Conservation (phyloP, 306 rosid genomes). For the Albizia julibrissin region DNA sequence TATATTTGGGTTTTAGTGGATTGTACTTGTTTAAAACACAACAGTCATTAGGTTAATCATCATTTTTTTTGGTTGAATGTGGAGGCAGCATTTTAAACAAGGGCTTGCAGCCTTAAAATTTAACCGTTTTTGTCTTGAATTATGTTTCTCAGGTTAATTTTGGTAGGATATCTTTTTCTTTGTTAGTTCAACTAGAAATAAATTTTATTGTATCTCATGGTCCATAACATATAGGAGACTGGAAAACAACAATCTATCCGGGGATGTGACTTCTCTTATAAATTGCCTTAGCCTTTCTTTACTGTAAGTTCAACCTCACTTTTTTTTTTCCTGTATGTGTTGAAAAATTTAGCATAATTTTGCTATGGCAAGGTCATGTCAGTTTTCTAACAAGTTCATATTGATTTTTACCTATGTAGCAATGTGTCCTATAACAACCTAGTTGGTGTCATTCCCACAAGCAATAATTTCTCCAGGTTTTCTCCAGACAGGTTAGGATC, state of each 20-base stretch:
- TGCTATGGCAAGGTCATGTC: background rate
- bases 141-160: constrained; percentile 1
- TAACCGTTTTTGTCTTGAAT: background rate
- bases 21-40: background rate
- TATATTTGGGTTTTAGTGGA: background rate
- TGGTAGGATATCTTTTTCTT: background rate
- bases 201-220: background rate
- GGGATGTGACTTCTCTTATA: constrained; percentile 66
- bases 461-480: constrained; percentile 88
- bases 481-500: constrained; percentile 71
- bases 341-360: background rate
- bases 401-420: constrained; percentile 46
- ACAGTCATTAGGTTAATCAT: background rate
- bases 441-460: constrained; percentile 84
- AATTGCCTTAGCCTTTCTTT: constrained; percentile 77
- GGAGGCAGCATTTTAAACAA: background rate
- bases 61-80: constrained; percentile 7
- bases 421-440: constrained; percentile 86
- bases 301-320: constrained; percentile 54
- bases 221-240: constrained; percentile 64
- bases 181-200: background rate
- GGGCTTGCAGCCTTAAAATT: constrained; percentile 4
- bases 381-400: constrained; percentile 6
- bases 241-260: constrained; percentile 77
- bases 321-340: background rate